Conservation (phyloP, 331 rosid species). For the Malus hybrid region DNA sequence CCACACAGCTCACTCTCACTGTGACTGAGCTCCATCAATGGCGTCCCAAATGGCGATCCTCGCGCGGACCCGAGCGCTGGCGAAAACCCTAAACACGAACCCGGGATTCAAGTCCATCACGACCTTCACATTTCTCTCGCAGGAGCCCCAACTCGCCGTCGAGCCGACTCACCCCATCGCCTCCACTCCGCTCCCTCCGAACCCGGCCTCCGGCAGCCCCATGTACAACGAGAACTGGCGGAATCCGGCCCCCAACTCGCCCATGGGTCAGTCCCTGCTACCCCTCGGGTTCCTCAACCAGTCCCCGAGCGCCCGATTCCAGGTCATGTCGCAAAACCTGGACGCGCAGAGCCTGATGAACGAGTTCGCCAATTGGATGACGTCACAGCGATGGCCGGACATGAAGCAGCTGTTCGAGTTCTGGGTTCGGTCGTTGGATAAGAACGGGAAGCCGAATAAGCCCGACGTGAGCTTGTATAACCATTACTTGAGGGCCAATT, state of each 20-base stretch:
- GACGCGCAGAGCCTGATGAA: constrained; percentile 44
- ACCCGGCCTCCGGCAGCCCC: constrained; percentile 81
- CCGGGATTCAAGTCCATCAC: constrained; percentile 39
- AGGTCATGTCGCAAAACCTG: constrained; percentile 21
- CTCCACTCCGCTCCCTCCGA: constrained; percentile 68
- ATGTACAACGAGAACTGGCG: constrained; percentile 92
- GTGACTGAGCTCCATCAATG: constrained; percentile 39
- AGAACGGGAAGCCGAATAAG: constrained; percentile 68
- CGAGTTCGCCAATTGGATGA: constrained; percentile 50
- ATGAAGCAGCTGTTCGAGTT: constrained; percentile 58
- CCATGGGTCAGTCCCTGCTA: constrained; percentile 18
- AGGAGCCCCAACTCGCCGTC: constrained; percentile 60
- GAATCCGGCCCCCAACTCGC: constrained; percentile 23
- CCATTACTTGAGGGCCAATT: constrained; percentile 66
- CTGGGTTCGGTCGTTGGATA: constrained; percentile 71
- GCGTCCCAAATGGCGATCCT: constrained; percentile 75
- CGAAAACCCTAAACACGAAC: constrained; percentile 14
- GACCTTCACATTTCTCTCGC: constrained; percentile 52
- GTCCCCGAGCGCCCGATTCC: constrained; percentile 26
- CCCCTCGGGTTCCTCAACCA: constrained; percentile 32
- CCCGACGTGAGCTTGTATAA: constrained; percentile 71
- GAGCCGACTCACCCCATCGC: constrained; percentile 19
- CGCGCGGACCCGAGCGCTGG: constrained; percentile 37
- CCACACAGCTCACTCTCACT: background rate
- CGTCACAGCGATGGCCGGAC: constrained; percentile 69